phyloP scores from a whole-genome alignment of 1,284 basidiomycete genomes.

The Kwoniella shivajii region DNA sequence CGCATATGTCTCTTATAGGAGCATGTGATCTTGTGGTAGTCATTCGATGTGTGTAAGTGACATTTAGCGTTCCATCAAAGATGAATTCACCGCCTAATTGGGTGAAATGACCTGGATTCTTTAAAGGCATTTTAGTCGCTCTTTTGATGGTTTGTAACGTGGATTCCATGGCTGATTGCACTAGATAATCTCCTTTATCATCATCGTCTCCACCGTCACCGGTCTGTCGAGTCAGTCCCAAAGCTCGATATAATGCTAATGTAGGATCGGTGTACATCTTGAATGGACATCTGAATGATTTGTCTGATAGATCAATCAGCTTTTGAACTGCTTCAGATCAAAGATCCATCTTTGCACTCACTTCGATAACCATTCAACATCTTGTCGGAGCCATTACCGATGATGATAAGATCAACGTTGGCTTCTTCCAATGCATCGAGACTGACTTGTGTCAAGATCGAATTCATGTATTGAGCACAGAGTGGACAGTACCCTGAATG shows the following conservation, averaged over 20 bases:
- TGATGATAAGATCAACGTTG: constrained; percentile 60
- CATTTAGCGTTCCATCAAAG: constrained; percentile 64
- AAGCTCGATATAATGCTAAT: constrained; percentile 66
- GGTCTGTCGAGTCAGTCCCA: constrained; percentile 71
- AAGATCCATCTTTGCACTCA: background rate
- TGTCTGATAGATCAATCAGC: constrained; percentile 23
- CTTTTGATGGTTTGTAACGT: constrained; percentile 46
- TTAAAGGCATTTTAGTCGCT: constrained; percentile 62
- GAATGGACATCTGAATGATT: constrained; percentile 60
- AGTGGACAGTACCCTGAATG: constrained; percentile 63
- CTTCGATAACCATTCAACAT: constrained; percentile 41
- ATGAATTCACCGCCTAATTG: constrained; percentile 89
- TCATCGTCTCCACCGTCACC: constrained; percentile 58
- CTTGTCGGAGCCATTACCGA: constrained; percentile 64
- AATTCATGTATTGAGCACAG: constrained; percentile 82
- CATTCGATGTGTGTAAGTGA: constrained; percentile 53
- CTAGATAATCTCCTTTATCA: constrained; percentile 60
- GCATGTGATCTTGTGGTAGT: constrained; percentile 66
- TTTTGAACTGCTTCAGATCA: background rate
- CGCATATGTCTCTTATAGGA: constrained; percentile 67
- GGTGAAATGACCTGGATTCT: constrained; percentile 71
- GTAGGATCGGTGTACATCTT: constrained; percentile 76
- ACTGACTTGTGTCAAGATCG: constrained; percentile 62
- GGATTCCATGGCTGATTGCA: constrained; percentile 30
- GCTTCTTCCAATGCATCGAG: constrained; percentile 62